Percentiles rank a stretch among this genome's conserved stretches.
These are phyloP conservation scores for Phycomyces blakesleeanus DNA, from an alignment of 192 early-diverging fungal species.

Conservation along the genomic window DNA sequence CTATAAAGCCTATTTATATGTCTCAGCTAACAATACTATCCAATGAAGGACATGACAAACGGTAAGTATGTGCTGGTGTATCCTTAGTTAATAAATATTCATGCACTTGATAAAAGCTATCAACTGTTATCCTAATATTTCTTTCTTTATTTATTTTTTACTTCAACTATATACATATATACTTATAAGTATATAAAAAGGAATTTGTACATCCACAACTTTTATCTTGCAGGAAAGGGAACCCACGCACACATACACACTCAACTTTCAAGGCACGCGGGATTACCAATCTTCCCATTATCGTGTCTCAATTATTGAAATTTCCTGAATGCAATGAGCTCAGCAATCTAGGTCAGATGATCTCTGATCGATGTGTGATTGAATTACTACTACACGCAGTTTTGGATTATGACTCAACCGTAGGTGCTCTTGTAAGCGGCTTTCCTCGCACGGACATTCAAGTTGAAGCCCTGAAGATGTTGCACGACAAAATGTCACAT, in stretches of 20 bases:
- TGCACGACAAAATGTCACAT: constrained; percentile 55
- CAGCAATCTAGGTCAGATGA: constrained; percentile 55
- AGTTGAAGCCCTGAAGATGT: constrained; percentile 49
- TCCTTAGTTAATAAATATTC: constrained; percentile 51
- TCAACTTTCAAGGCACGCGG: constrained; percentile 51
- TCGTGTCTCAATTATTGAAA: constrained; percentile 46
- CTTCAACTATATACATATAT: too few species aligned
- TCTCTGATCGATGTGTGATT: constrained; percentile 51
- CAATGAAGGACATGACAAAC: too few species aligned
- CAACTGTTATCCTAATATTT: constrained; percentile 50
- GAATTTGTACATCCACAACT: neutral
- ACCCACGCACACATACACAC: constrained; percentile 55
- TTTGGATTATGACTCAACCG: constrained; percentile 46
- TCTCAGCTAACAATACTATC: too few species aligned
- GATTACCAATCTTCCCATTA: constrained; percentile 54
- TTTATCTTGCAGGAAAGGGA: constrained; percentile 45
- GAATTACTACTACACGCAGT: constrained; percentile 50
- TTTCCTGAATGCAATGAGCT: constrained; percentile 53
- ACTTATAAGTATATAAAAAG: neutral
- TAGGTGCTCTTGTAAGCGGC: constrained; percentile 51
- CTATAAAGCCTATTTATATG: too few species aligned
- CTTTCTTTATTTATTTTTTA: constrained; percentile 24
- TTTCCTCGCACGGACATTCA: constrained; percentile 58
- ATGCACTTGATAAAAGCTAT: constrained; percentile 49
- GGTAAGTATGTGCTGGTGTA: too few species aligned